These are phyloP conservation scores for Rhizoclosmatium globosum DNA, from an alignment of 192 early-diverging fungal genomes.

Conservation along the genomic window DNA sequence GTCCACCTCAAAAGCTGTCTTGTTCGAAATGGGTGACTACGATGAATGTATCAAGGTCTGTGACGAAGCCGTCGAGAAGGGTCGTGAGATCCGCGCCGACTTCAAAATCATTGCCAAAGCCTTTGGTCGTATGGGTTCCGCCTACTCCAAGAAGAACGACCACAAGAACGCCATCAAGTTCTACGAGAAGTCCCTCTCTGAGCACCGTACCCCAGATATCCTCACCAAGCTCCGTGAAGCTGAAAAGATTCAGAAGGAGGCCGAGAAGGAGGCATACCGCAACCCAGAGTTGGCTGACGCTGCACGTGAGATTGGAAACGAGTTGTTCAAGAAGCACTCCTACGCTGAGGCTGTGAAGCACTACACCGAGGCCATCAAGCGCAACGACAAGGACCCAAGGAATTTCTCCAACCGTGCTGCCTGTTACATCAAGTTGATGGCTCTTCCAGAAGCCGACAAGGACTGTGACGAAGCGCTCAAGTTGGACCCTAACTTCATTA, in stretches of 20 bases:
- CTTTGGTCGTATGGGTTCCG: slow-evolving; percentile 88
- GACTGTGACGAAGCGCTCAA: slow-evolving; percentile 91
- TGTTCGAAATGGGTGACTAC: slow-evolving; percentile 92
- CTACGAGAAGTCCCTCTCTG: slow-evolving; percentile 92
- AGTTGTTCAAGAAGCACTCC: slow-evolving; percentile 87
- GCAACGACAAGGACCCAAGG: slow-evolving; percentile 88
- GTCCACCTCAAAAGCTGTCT: slow-evolving; percentile 73
- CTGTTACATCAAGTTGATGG: slow-evolving; percentile 94
- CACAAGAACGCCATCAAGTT: slow-evolving; percentile 88
- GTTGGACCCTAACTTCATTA: slow-evolving; percentile 88
- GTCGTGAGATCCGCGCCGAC: slow-evolving; percentile 89
- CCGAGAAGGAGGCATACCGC: slow-evolving; percentile 86
- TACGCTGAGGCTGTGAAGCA: slow-evolving; percentile 87
- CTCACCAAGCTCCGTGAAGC: slow-evolving; percentile 86
- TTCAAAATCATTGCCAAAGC: slow-evolving; percentile 98
- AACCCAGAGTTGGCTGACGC: slow-evolving; percentile 84
- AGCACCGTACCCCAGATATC: slow-evolving; percentile 94
- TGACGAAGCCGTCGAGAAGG: slow-evolving; percentile 89
- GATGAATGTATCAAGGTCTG: slow-evolving; percentile 94
- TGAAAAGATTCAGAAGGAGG: slow-evolving; percentile 82
- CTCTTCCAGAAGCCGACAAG: slow-evolving; percentile 91
- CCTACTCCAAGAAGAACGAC: slow-evolving; percentile 83
- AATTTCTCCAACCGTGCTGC: slow-evolving; percentile 97
- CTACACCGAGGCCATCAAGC: slow-evolving; percentile 97
- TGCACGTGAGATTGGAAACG: slow-evolving; percentile 94